Conservation (phyloP, 129 eudicot genomes). For the Artemisia tridentata region DNA sequence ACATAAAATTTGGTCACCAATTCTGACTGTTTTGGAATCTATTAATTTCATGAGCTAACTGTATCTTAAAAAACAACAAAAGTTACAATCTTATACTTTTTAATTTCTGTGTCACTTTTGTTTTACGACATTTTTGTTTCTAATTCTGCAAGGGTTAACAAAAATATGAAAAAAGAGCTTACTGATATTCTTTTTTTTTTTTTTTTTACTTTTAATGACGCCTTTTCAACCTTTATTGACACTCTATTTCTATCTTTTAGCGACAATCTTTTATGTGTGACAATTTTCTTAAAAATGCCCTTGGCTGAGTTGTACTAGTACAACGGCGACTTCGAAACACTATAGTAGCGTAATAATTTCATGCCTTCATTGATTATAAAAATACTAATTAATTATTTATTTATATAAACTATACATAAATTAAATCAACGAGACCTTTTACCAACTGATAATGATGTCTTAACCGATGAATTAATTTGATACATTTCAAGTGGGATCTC, state of each 20-base stretch:
- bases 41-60: too few species aligned
- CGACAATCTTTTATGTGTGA: background rate
- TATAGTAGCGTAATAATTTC: background rate
- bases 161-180: background rate
- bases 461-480: constrained; percentile 8
- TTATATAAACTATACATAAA: background rate
- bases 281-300: background rate
- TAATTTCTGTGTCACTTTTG: too few species aligned
- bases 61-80: too few species aligned
- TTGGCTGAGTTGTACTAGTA: too few species aligned
- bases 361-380: background rate
- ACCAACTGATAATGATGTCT: constrained; percentile 17
- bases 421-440: constrained; percentile 8
- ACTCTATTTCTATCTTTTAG: background rate
- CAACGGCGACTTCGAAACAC: too few species aligned
- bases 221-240: background rate
- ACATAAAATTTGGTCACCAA: too few species aligned
- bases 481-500: constrained; percentile 12
- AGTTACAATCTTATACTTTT: too few species aligned
- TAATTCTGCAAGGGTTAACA: too few species aligned
- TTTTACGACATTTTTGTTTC: too few species aligned
- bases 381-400: background rate
- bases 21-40: too few species aligned
- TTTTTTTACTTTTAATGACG: background rate
- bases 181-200: background rate